phyloP scores from a whole-genome alignment of 208 protist genomes.

The Acanthamoeba triangularis region DNA sequence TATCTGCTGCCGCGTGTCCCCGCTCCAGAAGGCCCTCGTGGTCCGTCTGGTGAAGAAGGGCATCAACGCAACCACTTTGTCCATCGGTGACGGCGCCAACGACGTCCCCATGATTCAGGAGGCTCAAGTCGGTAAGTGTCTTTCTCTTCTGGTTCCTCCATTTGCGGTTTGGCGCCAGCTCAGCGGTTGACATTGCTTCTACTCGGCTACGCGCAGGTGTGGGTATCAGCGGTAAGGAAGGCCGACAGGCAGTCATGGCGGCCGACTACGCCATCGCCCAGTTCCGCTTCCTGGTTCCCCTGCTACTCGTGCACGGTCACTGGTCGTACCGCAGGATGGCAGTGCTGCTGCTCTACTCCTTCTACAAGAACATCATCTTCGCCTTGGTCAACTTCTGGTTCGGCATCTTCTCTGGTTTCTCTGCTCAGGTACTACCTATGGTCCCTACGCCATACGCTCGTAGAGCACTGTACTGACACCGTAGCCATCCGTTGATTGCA shows the following conservation, averaged over 20 bases:
- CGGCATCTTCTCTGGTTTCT: conserved; percentile 94
- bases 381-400: conserved; percentile 95
- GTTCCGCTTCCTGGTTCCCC: conserved; percentile 90
- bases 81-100: conserved; percentile 99
- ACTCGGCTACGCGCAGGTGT: conserved; percentile 82
- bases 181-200: conserved; percentile 69
- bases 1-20: conserved; percentile 92
- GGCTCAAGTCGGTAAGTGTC: conserved; percentile 79
- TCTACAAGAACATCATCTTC: conserved; percentile 98
- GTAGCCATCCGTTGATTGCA: background rate
- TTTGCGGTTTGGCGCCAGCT: background rate
- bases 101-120: conserved; percentile 98
- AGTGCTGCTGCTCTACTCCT: conserved; percentile 96
- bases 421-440: conserved; percentile 90
- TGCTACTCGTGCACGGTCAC: conserved; percentile 97
- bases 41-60: conserved; percentile 87
- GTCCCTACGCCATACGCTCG: background rate
- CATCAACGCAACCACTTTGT: conserved; percentile 92
- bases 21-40: conserved; percentile 89
- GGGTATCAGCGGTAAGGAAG: conserved; percentile 93
- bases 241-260: conserved; percentile 91
- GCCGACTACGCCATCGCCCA: conserved; percentile 91
- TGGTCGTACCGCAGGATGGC: conserved; percentile 96
- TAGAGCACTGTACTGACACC: background rate
- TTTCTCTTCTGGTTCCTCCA: background rate